Percentiles rank a stretch among this genome's conserved stretches.
These are phyloP conservation scores for Neoboletus subvelutipes DNA, from an alignment of 768 basidiomycete species.

Conservation along the genomic window DNA sequence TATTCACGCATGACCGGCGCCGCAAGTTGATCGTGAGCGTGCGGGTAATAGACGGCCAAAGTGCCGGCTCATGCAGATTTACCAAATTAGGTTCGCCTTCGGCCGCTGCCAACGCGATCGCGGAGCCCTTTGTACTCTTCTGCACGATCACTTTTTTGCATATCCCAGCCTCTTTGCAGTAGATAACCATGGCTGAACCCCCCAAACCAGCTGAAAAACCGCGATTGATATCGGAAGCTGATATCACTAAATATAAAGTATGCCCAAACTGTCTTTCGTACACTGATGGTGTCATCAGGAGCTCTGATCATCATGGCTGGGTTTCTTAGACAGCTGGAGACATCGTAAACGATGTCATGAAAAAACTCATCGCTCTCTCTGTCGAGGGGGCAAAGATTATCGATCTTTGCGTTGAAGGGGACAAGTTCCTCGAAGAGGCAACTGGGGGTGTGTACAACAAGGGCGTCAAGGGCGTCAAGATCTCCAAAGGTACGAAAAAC, in stretches of 20 bases:
- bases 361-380: slow-evolving; percentile 74
- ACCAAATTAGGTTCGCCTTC: slow-evolving; percentile 26
- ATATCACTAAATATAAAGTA: slow-evolving; percentile 89
- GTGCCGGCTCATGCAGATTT: slow-evolving; percentile 5
- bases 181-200: slow-evolving; percentile 56
- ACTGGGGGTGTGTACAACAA: slow-evolving; percentile 90
- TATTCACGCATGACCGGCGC: slow-evolving; percentile 1
- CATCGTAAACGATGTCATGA: slow-evolving; percentile 81
- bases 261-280: slow-evolving; percentile 12
- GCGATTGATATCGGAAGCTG: slow-evolving; percentile 60
- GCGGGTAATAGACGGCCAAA: not conserved
- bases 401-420: slow-evolving; percentile 91
- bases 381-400: slow-evolving; percentile 84
- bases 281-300: slow-evolving; percentile 16
- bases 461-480: slow-evolving; percentile 81
- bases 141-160: slow-evolving; percentile 7
- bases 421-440: slow-evolving; percentile 88
- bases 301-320: slow-evolving; percentile 7
- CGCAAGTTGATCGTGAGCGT: not conserved
- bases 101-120: slow-evolving; percentile 8
- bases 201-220: slow-evolving; percentile 48
- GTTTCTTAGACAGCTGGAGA: slow-evolving; percentile 77
- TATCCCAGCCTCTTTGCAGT: slow-evolving; percentile 4
- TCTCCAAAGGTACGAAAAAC: slow-evolving; percentile 71
- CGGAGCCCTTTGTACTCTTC: not conserved